Base-by-base conservation (phyloP, 352 stramenopile genomes). In the Globisporangium spiculum region DNA sequence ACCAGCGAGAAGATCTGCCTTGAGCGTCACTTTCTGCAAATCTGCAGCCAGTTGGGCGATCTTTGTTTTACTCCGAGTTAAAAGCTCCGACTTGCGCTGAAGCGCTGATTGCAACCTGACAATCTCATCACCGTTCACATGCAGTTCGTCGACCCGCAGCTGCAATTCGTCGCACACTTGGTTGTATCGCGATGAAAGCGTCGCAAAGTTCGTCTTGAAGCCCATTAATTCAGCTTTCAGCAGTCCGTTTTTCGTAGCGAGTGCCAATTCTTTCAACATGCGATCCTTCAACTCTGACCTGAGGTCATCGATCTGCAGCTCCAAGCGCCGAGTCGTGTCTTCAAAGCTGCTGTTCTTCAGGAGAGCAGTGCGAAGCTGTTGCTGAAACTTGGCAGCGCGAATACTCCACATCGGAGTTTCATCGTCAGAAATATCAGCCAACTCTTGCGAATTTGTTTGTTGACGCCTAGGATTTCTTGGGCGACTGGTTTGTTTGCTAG, bases 31-130 rank as follows among this genome's bases (percentile, higher is more conserved):
- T 22, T 66, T 60, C 9, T 84, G 68, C 12, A 86, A 56, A 12
- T 80, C 75, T 6, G 69, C 59, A 20, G 79, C 67, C 18, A 80
- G 67, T 9, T 58, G 66, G 0, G 73, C 64, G 0, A 68, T 58
- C 48, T 79, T 84, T 0, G 10, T 9, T 58, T 86, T 90, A 46
- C 83, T 78, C n/a, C 75, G 65, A 0, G 57, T 52, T 4, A 89
- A 61, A 20, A 90, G 59, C 34, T 90, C 80, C 4, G 72, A 74
- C 60, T 90, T 90, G 3, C 82, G 77, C 60, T 88, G 77, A 4
- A 83, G 26, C 12, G 80, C 71, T 24, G 71, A 60, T 20, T 78
- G 77, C 18, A 80, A 14, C 1, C 80, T 76, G 46, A 69, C 57
- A 2, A 66, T 57, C 64, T 89, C 78, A 10, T 73, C 66, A 4